phyloP scores from a whole-genome alignment of 176 grass and related monocot species.

The Tuctoria greenei region DNA sequence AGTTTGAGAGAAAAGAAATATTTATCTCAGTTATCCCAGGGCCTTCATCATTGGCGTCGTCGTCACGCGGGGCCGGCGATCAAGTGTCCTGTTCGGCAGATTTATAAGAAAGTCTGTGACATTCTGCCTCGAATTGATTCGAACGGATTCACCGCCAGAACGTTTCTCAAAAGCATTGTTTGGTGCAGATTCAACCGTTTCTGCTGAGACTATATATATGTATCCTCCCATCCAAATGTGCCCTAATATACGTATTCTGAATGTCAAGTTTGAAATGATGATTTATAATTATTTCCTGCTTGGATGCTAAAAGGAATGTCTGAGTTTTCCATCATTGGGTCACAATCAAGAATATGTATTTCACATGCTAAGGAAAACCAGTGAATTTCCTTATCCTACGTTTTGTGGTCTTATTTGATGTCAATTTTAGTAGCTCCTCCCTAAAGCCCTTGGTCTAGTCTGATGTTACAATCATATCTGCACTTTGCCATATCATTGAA shows the following conservation, averaged over 20 bases:
- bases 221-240: no score
- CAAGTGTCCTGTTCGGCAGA: no score
- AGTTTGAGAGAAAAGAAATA: no score
- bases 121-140: no score
- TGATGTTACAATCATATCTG: background rate
- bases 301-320: conserved; percentile 2
- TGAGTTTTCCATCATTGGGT: background rate
- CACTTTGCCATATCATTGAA: background rate
- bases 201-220: no score
- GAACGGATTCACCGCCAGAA: no score
- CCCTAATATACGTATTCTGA: background rate
- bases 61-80: no score
- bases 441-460: background rate
- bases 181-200: no score
- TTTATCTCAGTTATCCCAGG: no score
- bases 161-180: no score
- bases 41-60: no score
- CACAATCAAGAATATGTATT: background rate
- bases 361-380: background rate
- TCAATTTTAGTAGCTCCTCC: background rate
- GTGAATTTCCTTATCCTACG: background rate
- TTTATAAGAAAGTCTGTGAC: no score
- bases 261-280: conserved; percentile 8
- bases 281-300: background rate
- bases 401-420: background rate